Percentiles rank a stretch among this genome's conserved stretches.
phyloP scores from a whole-genome alignment of 106 monocot species.

The Dendrobium catenatum region DNA sequence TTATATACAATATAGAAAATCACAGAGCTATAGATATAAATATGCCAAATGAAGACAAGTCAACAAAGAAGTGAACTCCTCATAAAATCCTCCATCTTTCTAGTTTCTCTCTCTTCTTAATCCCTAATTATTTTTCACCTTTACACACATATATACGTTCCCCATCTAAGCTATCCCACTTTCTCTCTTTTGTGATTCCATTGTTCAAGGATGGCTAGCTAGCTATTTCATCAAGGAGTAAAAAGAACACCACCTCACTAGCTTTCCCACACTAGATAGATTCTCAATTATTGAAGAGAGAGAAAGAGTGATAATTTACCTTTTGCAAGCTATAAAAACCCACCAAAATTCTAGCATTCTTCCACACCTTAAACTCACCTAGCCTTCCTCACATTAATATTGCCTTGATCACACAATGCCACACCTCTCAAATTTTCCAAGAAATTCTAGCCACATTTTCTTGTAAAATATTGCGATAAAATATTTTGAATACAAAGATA shows the following conservation, averaged over 20 bases:
- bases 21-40: background rate
- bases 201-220: background rate
- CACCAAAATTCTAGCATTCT: background rate
- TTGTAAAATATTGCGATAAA: too few relatives aligned
- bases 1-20: background rate
- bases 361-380: background rate
- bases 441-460: background rate
- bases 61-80: background rate
- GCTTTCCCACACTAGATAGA: background rate
- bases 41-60: background rate
- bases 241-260: background rate
- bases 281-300: constrained; percentile 13
- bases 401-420: background rate
- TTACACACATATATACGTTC: background rate
- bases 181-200: background rate
- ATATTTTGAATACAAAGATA: background rate
- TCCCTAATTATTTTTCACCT: too few relatives aligned
- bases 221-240: background rate
- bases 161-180: background rate
- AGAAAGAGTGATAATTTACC: background rate
- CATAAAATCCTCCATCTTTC: background rate
- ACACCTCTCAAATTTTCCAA: too few relatives aligned
- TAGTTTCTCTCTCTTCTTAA: background rate
- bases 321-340: constrained; percentile 2
- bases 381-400: background rate